A percentile compares a stretch with the other conserved stretches of the same genome.
These are phyloP conservation scores for Populus davidiana DNA, from an alignment of 345 rosid genomes.

Conservation along the genomic window DNA sequence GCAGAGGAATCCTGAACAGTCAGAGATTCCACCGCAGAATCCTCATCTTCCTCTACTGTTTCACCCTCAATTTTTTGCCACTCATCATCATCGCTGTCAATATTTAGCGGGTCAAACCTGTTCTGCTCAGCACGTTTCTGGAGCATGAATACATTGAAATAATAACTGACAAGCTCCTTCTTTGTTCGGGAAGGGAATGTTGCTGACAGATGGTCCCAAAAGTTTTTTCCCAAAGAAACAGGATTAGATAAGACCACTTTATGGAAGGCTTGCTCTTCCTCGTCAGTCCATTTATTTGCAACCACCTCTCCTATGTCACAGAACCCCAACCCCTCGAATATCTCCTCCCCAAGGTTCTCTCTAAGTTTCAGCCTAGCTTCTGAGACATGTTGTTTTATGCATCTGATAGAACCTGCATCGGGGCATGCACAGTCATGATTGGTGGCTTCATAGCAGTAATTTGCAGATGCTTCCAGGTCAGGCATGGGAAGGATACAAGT, in stretches of 20 bases:
- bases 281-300: slow-evolving; percentile 52
- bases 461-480: slow-evolving; percentile 25
- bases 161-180: slow-evolving; percentile 66
- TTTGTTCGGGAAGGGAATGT: slow-evolving; percentile 51
- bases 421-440: slow-evolving; percentile 42
- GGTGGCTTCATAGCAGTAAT: slow-evolving; percentile 29
- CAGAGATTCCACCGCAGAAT: slow-evolving; percentile 42
- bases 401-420: slow-evolving; percentile 55
- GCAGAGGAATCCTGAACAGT: slow-evolving; percentile 14
- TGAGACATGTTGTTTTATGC: slow-evolving; percentile 54
- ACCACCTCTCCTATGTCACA: slow-evolving; percentile 73
- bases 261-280: slow-evolving; percentile 53
- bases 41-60: slow-evolving; percentile 33
- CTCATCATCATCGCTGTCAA: slow-evolving; percentile 84
- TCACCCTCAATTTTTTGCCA: slow-evolving; percentile 44
- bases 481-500: slow-evolving; percentile 62
- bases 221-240: slow-evolving; percentile 46
- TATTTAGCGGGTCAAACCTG: slow-evolving; percentile 40
- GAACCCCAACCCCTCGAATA: slow-evolving; percentile 51
- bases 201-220: slow-evolving; percentile 58
- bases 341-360: slow-evolving; percentile 50
- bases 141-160: slow-evolving; percentile 68
- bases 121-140: slow-evolving; percentile 63
- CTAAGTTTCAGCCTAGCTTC: slow-evolving; percentile 57
- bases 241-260: slow-evolving; percentile 60